Conservation (phyloP, 495 filamentous ascomycete genomes). For the Aspergillus hancockii region DNA sequence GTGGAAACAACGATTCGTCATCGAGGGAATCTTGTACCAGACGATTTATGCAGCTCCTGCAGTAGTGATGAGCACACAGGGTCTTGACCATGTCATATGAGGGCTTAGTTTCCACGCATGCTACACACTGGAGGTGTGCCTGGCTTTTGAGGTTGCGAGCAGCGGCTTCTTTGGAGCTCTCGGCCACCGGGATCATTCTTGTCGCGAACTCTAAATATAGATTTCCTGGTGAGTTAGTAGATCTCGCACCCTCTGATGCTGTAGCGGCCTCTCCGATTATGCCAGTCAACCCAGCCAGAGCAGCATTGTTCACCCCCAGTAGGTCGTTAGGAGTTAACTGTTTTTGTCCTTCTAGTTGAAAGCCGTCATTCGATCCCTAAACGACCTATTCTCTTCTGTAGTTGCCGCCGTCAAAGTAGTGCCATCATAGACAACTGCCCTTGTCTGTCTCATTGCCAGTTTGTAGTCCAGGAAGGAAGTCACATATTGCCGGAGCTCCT, state of each 20-base stretch:
- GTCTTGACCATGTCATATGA: slow-evolving; percentile 10
- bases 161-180: slow-evolving; percentile 6
- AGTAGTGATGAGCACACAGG: slow-evolving; percentile 41
- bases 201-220: background rate
- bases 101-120: slow-evolving; percentile 7
- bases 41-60: slow-evolving; percentile 28
- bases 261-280: background rate
- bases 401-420: slow-evolving; percentile 8
- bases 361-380: slow-evolving; percentile 9
- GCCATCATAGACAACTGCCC: slow-evolving; percentile 9
- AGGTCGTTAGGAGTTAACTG: background rate
- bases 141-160: background rate
- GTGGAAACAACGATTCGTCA: slow-evolving; percentile 39
- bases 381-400: slow-evolving; percentile 8
- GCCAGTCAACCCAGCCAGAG: background rate
- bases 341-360: slow-evolving; percentile 1
- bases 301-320: background rate
- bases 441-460: slow-evolving; percentile 10
- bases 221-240: background rate
- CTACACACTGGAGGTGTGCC: slow-evolving; percentile 11
- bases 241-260: background rate
- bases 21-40: slow-evolving; percentile 31
- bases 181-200: background rate
- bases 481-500: slow-evolving; percentile 7
- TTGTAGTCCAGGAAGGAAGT: slow-evolving; percentile 2